Percentiles rank a stretch among this genome's conserved stretches.
Evolutionary conservation across 805 yeast species (phyloP).

Genomic region (Wickerhamomyces bisporus): DNA sequence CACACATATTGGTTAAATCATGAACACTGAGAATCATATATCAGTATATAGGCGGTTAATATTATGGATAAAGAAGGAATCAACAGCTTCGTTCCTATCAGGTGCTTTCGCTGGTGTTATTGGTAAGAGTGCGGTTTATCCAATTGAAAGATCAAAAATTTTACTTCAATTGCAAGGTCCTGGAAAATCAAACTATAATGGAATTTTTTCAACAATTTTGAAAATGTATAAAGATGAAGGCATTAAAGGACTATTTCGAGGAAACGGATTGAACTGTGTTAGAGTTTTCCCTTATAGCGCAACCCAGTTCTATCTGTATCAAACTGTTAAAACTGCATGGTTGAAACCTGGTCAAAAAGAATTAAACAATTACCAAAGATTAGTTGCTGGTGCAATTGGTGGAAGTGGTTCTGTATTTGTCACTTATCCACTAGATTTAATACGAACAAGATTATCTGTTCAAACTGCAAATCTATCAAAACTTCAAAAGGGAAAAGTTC

Average conservation of each 20-base stretch:
- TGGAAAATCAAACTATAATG: conserved; percentile 44
- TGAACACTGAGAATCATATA: too few relatives aligned
- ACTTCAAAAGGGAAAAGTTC: conserved; percentile 39
- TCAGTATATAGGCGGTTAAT: too few relatives aligned
- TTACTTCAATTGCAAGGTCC: conserved; percentile 80
- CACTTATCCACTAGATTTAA: conserved; percentile 89
- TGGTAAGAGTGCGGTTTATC: conserved; percentile 89
- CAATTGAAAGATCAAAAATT: conserved; percentile 91
- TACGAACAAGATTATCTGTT: conserved; percentile 82
- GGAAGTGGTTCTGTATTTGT: conserved; percentile 76
- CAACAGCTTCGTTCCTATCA: conserved; percentile 57
- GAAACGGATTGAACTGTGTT: conserved; percentile 85
- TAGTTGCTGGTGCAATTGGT: conserved; percentile 74
- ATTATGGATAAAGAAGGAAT: conserved; percentile 35
- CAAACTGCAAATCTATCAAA: conserved; percentile 68
- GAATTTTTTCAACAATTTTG: conserved; percentile 67
- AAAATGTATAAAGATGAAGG: conserved; percentile 90
- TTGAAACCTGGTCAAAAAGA: conserved; percentile 29
- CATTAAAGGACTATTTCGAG: conserved; percentile 82
- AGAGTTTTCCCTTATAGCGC: conserved; percentile 93
- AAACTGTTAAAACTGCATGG: conserved; percentile 45
- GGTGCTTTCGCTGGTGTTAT: conserved; percentile 80
- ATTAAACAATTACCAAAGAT: conserved; percentile 51
- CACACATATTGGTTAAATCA: too few relatives aligned
- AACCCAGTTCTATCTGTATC: conserved; percentile 86